These are phyloP conservation scores for Leccinum angustisporum DNA, from an alignment of 1,284 basidiomycete genomes.

Conservation along the genomic window DNA sequence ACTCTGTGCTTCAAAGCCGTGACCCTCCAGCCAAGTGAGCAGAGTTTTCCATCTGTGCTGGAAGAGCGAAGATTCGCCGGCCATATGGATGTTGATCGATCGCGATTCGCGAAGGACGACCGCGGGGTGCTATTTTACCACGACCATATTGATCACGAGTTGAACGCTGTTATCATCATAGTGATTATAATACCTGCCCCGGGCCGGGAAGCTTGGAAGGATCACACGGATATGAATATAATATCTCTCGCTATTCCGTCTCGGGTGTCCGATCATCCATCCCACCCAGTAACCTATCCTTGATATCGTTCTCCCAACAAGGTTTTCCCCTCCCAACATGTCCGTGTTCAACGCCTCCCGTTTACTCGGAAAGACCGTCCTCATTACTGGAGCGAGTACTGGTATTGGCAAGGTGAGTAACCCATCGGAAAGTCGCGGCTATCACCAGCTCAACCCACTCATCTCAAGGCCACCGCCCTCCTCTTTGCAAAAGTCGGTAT, in stretches of 20 bases:
- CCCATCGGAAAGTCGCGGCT: background rate
- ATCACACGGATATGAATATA: constrained; percentile 4
- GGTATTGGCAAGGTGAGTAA: constrained; percentile 72
- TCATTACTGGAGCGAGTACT: constrained; percentile 84
- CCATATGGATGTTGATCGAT: constrained; percentile 8
- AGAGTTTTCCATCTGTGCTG: constrained; percentile 47
- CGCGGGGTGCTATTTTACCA: background rate
- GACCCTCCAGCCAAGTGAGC: constrained; percentile 53
- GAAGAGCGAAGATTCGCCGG: constrained; percentile 3
- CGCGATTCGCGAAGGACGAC: background rate
- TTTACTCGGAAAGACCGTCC: constrained; percentile 80
- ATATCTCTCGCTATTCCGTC: background rate
- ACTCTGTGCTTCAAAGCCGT: constrained; percentile 49
- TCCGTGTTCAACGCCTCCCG: constrained; percentile 78
- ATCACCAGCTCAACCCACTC: constrained; percentile 4
- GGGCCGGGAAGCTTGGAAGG: background rate
- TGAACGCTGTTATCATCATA: background rate
- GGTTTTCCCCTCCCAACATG: constrained; percentile 43
- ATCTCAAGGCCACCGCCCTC: constrained; percentile 70
- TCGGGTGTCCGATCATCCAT: constrained; percentile 5
- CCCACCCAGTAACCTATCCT: background rate
- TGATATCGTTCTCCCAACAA: constrained; percentile 1
- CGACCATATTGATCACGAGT: background rate
- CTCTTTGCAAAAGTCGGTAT: constrained; percentile 76
- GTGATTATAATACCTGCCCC: background rate